These are phyloP conservation scores for Geranium incanum DNA, from an alignment of 441 rosid species.

Conservation along the genomic window DNA sequence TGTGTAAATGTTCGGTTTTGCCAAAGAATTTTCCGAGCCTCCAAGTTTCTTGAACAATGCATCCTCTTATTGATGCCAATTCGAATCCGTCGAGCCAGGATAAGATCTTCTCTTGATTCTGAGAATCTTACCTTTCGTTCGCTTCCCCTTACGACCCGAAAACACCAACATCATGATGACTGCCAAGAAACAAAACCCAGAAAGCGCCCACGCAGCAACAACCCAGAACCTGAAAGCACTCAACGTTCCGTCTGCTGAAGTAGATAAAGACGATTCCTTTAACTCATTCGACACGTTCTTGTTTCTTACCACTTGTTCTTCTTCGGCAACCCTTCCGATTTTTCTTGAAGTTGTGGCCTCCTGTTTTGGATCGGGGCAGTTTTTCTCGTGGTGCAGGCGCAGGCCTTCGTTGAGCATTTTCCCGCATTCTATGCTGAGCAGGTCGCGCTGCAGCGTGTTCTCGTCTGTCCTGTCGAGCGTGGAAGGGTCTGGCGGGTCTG, in stretches of 20 bases:
- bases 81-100: conserved; percentile 38
- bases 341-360: conserved; percentile 41
- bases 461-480: conserved; percentile 46
- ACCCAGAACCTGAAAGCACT: conserved; percentile 67
- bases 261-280: conserved; percentile 30
- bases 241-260: conserved; percentile 38
- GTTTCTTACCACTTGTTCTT: conserved; percentile 22
- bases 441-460: conserved; percentile 50
- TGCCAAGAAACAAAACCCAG: conserved; percentile 61
- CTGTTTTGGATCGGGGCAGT: conserved; percentile 45
- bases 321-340: conserved; percentile 37
- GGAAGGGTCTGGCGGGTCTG: conserved; percentile 73
- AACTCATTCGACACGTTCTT: conserved; percentile 26
- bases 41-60: conserved; percentile 20
- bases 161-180: conserved; percentile 53
- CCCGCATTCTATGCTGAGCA: conserved; percentile 89
- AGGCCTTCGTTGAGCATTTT: conserved; percentile 71
- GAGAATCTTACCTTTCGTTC: conserved; percentile 47
- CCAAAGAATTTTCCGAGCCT: conserved; percentile 28
- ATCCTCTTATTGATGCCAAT: conserved; percentile 27
- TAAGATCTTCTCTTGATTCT: conserved; percentile 61
- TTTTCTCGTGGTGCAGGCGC: conserved; percentile 64
- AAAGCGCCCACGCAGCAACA: conserved; percentile 58
- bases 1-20: neutral
- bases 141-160: conserved; percentile 50